Evolutionary conservation across 257 asterid genomes (phyloP), one percentile per base, ranked within the genome.

Genomic region (Echium plantagineum): DNA sequence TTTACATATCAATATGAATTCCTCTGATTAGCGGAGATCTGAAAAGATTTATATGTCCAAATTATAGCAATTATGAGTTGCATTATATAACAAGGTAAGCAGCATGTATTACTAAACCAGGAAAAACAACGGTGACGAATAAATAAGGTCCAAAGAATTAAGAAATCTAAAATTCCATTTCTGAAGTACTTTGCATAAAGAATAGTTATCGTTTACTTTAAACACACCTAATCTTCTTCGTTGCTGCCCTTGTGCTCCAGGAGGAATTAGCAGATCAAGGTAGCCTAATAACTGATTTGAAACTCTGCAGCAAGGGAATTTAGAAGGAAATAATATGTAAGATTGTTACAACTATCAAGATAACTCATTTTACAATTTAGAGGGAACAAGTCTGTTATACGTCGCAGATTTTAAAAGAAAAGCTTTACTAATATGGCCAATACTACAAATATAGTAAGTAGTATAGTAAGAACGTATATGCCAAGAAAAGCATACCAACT

Each of bases 221-320:
- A 21, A 79, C 93, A 63, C 74, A 93, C 99, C 99, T 67, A 80
- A 76, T 79, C 87, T 76, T 85, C 90, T 80, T 58, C 96, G 85
- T 17, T 82, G 95, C 68, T 84, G 95, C 61, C 89, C 95, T 48
- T 77, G 83, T 72, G 86, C 75, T 67, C 88, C 99, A 62, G 90
- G 59, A 58, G 97, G 96, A 69, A 84, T 59, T 57, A 89, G 42
- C 35, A 90, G 81, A 71, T 93, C 97, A 60, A 93, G 76, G 61
- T 84, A 95, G 52, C 67, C 80, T 69, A 93, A 60, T 83, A 93
- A 77, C 62, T 81, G 94, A 69, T 61, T 79, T 52, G 95, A 86
- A 72, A 80, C 69, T 66, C 99, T 93, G 86, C 82, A 77, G 28
- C 35, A 26, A 70, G 55, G 69, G n/a, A 57, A 28, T 32, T 54